These are phyloP conservation scores for Fusarium oxysporum DNA, from an alignment of 2,329 filamentous ascomycete species.

Conservation along the genomic window DNA sequence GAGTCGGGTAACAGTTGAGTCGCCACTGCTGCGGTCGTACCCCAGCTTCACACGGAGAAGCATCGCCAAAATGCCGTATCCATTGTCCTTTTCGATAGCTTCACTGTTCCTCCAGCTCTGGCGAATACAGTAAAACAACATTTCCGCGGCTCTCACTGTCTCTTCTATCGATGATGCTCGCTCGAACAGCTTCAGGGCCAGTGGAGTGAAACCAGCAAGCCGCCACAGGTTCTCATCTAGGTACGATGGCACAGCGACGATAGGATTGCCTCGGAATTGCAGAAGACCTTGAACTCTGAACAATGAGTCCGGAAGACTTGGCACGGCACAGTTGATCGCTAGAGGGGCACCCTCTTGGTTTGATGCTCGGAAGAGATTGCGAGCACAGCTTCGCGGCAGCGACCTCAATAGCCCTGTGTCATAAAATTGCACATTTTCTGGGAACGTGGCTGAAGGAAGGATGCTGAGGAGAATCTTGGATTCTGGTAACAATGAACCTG, in stretches of 20 bases:
- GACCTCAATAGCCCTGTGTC: slow-evolving; percentile 81
- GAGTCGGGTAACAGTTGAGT: slow-evolving; percentile 54
- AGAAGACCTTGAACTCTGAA: slow-evolving; percentile 83
- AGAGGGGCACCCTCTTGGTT: slow-evolving; percentile 73
- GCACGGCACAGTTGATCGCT: slow-evolving; percentile 88
- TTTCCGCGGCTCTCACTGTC: slow-evolving; percentile 81
- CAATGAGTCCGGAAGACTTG: slow-evolving; percentile 90
- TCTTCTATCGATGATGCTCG: slow-evolving; percentile 76
- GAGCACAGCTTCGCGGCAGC: slow-evolving; percentile 78
- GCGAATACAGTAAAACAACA: slow-evolving; percentile 86
- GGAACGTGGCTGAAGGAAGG: slow-evolving; percentile 81
- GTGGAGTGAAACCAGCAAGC: slow-evolving; percentile 87
- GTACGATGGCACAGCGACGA: slow-evolving; percentile 83
- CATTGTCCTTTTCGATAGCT: slow-evolving; percentile 96
- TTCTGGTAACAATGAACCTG: slow-evolving; percentile 84
- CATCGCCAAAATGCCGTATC: slow-evolving; percentile 88
- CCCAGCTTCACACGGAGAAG: slow-evolving; percentile 87
- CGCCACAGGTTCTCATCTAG: slow-evolving; percentile 95
- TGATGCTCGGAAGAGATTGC: slow-evolving; percentile 61
- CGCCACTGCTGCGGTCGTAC: slow-evolving; percentile 52
- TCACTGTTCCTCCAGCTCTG: slow-evolving; percentile 98
- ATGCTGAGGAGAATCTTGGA: slow-evolving; percentile 85
- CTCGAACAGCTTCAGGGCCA: slow-evolving; percentile 87
- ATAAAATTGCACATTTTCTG: slow-evolving; percentile 82
- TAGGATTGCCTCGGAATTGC: slow-evolving; percentile 83